Evolutionary conservation across 441 rosid species (phyloP), one percentile per base, ranked within the genome.

Genomic region (Daphne laureola): DNA sequence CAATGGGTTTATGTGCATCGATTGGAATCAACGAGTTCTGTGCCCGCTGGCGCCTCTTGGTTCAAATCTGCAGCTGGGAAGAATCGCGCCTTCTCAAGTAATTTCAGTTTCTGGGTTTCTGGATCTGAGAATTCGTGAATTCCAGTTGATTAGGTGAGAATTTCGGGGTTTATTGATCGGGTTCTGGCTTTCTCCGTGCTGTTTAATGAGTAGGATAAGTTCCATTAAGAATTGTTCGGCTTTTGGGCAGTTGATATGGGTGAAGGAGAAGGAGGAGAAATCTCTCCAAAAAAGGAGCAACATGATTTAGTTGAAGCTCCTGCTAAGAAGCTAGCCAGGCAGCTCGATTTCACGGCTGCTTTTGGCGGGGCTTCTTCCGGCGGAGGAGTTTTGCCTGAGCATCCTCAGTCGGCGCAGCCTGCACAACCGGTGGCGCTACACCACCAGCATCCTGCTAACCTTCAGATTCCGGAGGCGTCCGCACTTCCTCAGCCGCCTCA

Each of bases 271-370:
- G 78, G 58, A 52, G 60, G 62, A 8, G 71, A 75, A 57, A 46
- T 62, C 81, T 74, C 81, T 66, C 73, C 78, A 51, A 76, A 75
- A 58, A 76, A 77, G 65, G 53, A 35, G 55, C 74, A 76, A 61
- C 61, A 79, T 58, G 84, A 70, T 15, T 31, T 31, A 31, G 11
- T 31, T 56, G 81, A 70, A 58, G 68, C 72, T 36, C 74, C 82
- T 43, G 62, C 74, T 11, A 81, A 77, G 63, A 70, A 70, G 67
- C 64, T 79, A 12, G 84, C 84, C 5, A 74, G 89, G 68, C 95
- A 84, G 79, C 84, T 83, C 50, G 97, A 86, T 83, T 83, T 83
- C 78, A 77, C 84, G 0, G 50, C 49, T 46, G 17, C 55, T 53
- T 71, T 68, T 64, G 46, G 62, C 57, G 58, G 57, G 54, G 49